Conservation (phyloP, 164 flowering plant species). For the Liriodendron chinense region DNA sequence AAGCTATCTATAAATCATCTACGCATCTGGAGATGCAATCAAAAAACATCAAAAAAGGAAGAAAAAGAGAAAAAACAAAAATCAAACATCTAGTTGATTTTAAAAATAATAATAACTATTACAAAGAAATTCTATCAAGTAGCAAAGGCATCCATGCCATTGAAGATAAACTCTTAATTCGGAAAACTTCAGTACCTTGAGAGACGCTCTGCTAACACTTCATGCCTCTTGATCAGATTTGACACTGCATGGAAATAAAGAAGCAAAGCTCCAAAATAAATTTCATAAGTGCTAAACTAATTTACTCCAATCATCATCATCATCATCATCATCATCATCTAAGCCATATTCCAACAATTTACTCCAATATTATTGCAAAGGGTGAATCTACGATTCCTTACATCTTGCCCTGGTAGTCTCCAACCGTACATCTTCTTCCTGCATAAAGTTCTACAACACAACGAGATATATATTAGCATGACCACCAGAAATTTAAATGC, state of each 20-base stretch:
- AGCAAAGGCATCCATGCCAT: neutral
- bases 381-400: slow-evolving; percentile 15
- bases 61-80: too few relatives aligned
- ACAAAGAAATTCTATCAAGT: neutral
- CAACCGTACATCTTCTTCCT: slow-evolving; percentile 56
- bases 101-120: too few relatives aligned
- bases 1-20: too few relatives aligned
- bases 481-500: neutral
- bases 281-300: neutral
- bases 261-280: slow-evolving; percentile 1
- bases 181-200: slow-evolving; percentile 53
- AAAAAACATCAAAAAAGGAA: too few relatives aligned
- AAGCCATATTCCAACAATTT: too few relatives aligned
- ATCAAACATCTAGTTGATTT: too few relatives aligned
- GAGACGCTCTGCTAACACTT: slow-evolving; percentile 71
- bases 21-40: too few relatives aligned
- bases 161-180: neutral
- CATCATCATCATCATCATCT: neutral
- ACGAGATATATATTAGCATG: neutral
- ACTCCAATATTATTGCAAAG: neutral
- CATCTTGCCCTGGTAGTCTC: slow-evolving; percentile 77
- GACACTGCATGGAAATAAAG: slow-evolving; percentile 44
- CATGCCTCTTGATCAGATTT: slow-evolving; percentile 81
- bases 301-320: neutral
- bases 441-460: slow-evolving; percentile 44